phyloP scores from a whole-genome alignment of 2,329 filamentous ascomycete species.

The Elsinoe fawcettii region DNA sequence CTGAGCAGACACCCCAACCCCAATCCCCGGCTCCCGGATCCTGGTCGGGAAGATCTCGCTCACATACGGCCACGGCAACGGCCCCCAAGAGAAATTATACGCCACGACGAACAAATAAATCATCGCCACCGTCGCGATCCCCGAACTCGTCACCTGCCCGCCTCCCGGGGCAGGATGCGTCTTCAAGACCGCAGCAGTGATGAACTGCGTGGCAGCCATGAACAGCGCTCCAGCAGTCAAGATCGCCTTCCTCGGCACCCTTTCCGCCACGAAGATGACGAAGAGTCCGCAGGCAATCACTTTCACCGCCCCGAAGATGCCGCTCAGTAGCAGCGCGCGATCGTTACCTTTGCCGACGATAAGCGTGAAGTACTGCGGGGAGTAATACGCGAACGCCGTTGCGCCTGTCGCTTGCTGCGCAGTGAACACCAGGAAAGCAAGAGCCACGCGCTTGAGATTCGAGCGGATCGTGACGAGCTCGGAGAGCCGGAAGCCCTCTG shows the following conservation, averaged over 20 bases:
- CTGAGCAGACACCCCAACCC: conserved; percentile 44
- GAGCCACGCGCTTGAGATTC: conserved; percentile 38
- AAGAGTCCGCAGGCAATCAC: conserved; percentile 45
- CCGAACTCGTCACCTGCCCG: conserved; percentile 28
- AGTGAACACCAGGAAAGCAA: conserved; percentile 42
- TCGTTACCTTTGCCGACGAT: conserved; percentile 40
- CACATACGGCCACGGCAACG: conserved; percentile 46
- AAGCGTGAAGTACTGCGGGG: conserved; percentile 48
- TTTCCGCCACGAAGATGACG: conserved; percentile 47
- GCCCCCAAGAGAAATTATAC: conserved; percentile 48
- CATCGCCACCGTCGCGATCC: conserved; percentile 45
- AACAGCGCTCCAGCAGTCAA: conserved; percentile 27
- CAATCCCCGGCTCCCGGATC: conserved; percentile 44
- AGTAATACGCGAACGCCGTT: conserved; percentile 49
- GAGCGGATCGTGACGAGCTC: conserved; percentile 40
- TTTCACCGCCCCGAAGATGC: conserved; percentile 48
- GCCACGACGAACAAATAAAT: conserved; percentile 50
- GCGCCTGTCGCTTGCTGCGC: conserved; percentile 49
- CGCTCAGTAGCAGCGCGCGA: conserved; percentile 42
- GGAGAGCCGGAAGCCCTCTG: conserved; percentile 34
- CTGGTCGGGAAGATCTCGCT: conserved; percentile 46
- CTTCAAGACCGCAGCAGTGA: conserved; percentile 27
- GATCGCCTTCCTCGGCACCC: conserved; percentile 37
- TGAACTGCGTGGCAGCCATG: conserved; percentile 32
- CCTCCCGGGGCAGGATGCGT: conserved; percentile 22